These are phyloP conservation scores for Macroventuria anomochaeta DNA, from an alignment of 2,329 filamentous ascomycete species.

Conservation along the genomic window DNA sequence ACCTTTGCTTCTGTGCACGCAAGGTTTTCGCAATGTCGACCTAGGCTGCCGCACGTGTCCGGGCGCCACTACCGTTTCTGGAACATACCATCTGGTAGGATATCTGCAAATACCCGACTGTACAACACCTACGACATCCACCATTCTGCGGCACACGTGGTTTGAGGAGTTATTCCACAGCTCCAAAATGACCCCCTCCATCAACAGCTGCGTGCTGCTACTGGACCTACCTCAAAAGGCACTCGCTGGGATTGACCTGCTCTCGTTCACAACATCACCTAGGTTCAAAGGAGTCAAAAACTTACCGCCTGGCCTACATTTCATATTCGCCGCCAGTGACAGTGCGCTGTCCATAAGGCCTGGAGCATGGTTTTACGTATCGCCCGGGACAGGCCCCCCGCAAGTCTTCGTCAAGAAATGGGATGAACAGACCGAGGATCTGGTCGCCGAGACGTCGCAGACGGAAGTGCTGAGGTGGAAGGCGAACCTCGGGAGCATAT, in stretches of 20 bases:
- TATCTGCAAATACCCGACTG: not conserved
- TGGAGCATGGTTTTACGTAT: conserved; percentile 66
- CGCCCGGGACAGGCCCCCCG: conserved; percentile 44
- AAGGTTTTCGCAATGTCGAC: conserved; percentile 6
- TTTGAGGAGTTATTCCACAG: conserved; percentile 45
- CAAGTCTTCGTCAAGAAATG: conserved; percentile 64
- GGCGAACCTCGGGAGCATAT: conserved; percentile 63
- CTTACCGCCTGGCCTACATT: conserved; percentile 65
- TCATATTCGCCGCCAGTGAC: conserved; percentile 66
- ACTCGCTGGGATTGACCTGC: conserved; percentile 61
- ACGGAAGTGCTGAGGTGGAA: conserved; percentile 57
- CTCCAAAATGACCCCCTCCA: conserved; percentile 44
- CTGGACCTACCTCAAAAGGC: conserved; percentile 55
- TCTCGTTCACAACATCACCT: conserved; percentile 68
- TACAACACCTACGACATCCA: conserved; percentile 21
- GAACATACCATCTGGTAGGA: conserved; percentile 21
- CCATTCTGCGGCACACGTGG: conserved; percentile 44
- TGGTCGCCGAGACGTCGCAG: conserved; percentile 51
- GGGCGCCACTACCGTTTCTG: conserved; percentile 20
- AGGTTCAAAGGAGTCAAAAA: conserved; percentile 68
- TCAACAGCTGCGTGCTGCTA: conserved; percentile 49
- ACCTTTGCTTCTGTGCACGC: not conserved
- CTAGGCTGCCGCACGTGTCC: conserved; percentile 11
- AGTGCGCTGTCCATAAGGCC: conserved; percentile 66
- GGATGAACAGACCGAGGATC: conserved; percentile 56